Conservation (phyloP, 768 basidiomycete genomes). For the Amanita fuliginea region DNA sequence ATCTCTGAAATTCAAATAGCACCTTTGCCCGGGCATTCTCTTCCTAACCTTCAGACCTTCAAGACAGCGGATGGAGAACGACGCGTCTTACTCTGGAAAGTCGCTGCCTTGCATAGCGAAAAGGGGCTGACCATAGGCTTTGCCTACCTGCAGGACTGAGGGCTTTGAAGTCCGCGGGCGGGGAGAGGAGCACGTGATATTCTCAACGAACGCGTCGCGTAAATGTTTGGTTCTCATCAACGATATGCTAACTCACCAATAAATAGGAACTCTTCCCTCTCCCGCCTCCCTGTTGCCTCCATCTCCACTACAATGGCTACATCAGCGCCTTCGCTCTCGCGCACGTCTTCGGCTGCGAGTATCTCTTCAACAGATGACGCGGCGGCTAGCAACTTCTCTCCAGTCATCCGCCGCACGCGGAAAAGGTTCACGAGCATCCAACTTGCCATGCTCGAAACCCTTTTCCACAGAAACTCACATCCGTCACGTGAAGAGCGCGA, state of each 20-base stretch:
- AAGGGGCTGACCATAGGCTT: not conserved
- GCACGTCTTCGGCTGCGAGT: conserved; percentile 47
- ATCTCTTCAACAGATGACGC: conserved; percentile 38
- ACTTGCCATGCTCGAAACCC: conserved; percentile 61
- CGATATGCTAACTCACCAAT: conserved; percentile 6
- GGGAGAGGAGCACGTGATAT: conserved; percentile 7
- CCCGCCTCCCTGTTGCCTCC: conserved; percentile 6
- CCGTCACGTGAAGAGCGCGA: conserved; percentile 70
- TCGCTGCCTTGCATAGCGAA: not conserved
- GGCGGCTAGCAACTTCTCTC: conserved; percentile 15
- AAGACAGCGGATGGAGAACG: not conserved
- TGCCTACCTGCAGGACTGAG: not conserved
- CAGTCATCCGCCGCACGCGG: conserved; percentile 44
- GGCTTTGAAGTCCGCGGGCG: no score
- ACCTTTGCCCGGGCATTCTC: not conserved
- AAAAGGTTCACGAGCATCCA: conserved; percentile 61
- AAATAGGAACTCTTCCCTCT: conserved; percentile 12
- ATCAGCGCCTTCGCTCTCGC: conserved; percentile 25
- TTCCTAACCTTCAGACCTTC: not conserved
- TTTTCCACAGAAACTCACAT: conserved; percentile 63
- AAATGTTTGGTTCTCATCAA: conserved; percentile 7
- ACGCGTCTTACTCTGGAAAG: not conserved
- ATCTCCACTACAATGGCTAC: not conserved
- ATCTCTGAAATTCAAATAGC: not conserved
- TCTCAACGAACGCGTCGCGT: conserved; percentile 7